Evolutionary conservation across 2,329 filamentous ascomycete species (phyloP), one percentile per base, ranked within the genome.

Genomic region (Botrytis pseudocinerea): DNA sequence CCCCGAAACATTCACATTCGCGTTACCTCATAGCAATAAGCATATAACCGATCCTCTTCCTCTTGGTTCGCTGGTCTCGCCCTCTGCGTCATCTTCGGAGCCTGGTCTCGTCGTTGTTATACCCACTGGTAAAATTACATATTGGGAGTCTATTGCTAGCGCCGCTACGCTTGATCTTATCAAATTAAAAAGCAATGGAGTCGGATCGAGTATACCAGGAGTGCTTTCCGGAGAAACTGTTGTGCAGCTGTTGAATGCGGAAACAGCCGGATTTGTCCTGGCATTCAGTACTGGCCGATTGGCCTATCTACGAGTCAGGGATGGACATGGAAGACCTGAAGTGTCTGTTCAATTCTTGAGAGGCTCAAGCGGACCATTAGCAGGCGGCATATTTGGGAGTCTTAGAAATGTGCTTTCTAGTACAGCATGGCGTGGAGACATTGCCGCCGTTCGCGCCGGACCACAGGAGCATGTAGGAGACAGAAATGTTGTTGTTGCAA

Each of bases 111-210:
- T 99, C 42, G 88, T 98, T 54, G 87, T 98, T 54, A 93, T 95
- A 84, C 93, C 95, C 20, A 89, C 89, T 28, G 96, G 96, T 70
- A 95, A 91, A 82, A 90, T 98, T 70, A 91, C 93, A 62, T 98
- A 96, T 82, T 98, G 96, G 94, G 96, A 98, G 81, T 97, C 94
- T 57, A 93, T 98, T 76, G 94, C 95, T 72, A 94, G 91, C 81
- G 94, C 94, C 16, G 93, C 94, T 57, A 94, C 93, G 0, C 87
- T 97, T 72, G 93, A 93, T 75, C 89, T 97, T 59, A 79, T 75
- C 25, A 91, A 92, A 76, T 92, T 97, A 80, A 92, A 93, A 79
- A 90, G 92, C 76, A 91, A 90, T 76, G 93, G 93, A 25, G 89
- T 97, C 25, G 93, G 97, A 79, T 90, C 93, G 63, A 85, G 85